phyloP scores from a whole-genome alignment of 768 basidiomycete species.

The Boletus barrowsii region DNA sequence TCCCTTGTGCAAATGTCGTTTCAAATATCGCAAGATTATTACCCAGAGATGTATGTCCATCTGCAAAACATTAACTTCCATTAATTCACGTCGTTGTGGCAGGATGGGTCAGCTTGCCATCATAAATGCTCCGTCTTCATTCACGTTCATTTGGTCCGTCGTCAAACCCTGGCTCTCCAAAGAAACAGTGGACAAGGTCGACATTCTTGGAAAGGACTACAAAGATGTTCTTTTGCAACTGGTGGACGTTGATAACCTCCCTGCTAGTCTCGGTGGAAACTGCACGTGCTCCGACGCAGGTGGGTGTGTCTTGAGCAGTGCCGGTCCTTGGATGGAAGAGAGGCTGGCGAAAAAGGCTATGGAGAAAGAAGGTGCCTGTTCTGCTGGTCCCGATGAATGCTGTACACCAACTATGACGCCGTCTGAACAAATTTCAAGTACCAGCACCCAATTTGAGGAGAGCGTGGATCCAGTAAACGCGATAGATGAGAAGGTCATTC shows the following conservation, averaged over 20 bases:
- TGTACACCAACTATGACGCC: background rate
- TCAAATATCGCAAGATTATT: conserved; percentile 77
- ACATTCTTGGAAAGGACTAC: conserved; percentile 64
- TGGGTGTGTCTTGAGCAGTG: conserved; percentile 60
- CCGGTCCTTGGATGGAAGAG: conserved; percentile 71
- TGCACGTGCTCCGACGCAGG: conserved; percentile 57
- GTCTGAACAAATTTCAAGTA: conserved; percentile 5
- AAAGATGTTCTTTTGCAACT: conserved; percentile 51
- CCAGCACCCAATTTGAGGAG: conserved; percentile 2
- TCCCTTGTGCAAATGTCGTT: conserved; percentile 58
- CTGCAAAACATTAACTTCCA: background rate
- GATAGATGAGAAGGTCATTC: conserved; percentile 9
- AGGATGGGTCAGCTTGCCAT: conserved; percentile 75
- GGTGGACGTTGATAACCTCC: conserved; percentile 63
- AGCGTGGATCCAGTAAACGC: background rate
- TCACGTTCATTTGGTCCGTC: conserved; percentile 68
- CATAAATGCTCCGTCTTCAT: conserved; percentile 70
- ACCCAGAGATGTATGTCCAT: conserved; percentile 64
- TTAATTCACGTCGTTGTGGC: background rate
- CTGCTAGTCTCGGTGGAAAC: conserved; percentile 56
- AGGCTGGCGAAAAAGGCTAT: conserved; percentile 29
- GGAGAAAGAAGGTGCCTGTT: background rate
- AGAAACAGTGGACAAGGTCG: conserved; percentile 67
- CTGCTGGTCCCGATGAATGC: background rate
- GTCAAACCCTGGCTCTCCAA: conserved; percentile 73